A percentile compares a stretch with the other conserved stretches of the same genome.
Evolutionary conservation across 2,329 filamentous ascomycete species (phyloP).

Genomic region (Curvularia eragrostidis): DNA sequence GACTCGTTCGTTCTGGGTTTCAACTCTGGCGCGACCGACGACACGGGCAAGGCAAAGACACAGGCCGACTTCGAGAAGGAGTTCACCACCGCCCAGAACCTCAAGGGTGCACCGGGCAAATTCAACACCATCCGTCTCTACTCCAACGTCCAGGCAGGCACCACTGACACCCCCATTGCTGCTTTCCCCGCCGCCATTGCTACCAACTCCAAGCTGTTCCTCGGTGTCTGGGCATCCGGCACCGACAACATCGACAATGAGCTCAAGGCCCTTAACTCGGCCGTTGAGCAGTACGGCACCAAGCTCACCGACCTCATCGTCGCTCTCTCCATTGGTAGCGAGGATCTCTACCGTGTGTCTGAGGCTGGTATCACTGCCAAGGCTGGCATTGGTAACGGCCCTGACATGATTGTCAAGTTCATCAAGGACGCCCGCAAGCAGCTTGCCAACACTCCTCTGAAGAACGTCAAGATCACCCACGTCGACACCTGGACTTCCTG

Average conservation of each 20-base stretch:
- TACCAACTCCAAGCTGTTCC: constrained; percentile 46
- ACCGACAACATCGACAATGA: constrained; percentile 45
- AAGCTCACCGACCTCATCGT: constrained; percentile 60
- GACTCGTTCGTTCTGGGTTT: constrained; percentile 40
- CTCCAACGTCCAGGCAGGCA: constrained; percentile 73
- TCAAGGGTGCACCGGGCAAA: constrained; percentile 67
- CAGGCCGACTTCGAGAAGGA: constrained; percentile 73
- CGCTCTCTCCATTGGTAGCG: constrained; percentile 48
- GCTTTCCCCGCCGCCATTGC: constrained; percentile 47
- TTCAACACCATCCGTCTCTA: constrained; percentile 75
- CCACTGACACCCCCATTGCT: constrained; percentile 67
- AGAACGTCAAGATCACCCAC: constrained; percentile 55
- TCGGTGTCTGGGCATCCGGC: constrained; percentile 62
- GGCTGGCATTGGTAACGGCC: constrained; percentile 67
- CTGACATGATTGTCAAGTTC: constrained; percentile 69
- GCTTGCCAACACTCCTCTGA: constrained; percentile 67
- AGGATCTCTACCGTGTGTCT: constrained; percentile 71
- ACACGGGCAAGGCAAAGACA: constrained; percentile 55
- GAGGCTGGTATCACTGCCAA: constrained; percentile 68
- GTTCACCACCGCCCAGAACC: constrained; percentile 68
- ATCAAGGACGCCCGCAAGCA: constrained; percentile 49
- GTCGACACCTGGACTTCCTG: constrained; percentile 50
- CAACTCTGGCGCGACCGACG: constrained; percentile 44
- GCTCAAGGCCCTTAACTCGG: constrained; percentile 41
- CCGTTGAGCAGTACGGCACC: constrained; percentile 44